phyloP scores from a whole-genome alignment of 108 stramenopile species.

The Skeletonema potamos region DNA sequence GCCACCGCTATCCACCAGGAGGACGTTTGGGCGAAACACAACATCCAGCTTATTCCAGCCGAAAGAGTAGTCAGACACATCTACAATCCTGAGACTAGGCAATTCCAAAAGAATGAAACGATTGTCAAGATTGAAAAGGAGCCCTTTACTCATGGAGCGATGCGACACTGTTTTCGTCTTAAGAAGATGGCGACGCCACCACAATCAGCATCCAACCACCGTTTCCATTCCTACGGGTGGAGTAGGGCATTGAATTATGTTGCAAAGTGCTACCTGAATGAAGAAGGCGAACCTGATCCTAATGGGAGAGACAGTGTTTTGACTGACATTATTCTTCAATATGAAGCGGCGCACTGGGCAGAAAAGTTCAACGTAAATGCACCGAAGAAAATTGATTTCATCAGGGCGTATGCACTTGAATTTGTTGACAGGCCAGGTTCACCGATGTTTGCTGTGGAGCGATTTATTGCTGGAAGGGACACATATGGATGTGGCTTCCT shows the following conservation, averaged over 20 bases:
- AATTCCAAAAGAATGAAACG: constrained; percentile 60
- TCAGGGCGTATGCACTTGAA: constrained; percentile 79
- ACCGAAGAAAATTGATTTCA: constrained; percentile 73
- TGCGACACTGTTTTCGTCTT: constrained; percentile 81
- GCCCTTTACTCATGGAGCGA: constrained; percentile 80
- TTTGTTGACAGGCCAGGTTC: constrained; percentile 62
- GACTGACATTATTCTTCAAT: constrained; percentile 78
- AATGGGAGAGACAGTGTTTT: constrained; percentile 60
- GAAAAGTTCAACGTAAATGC: constrained; percentile 68
- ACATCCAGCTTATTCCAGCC: constrained; percentile 66
- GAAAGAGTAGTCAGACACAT: constrained; percentile 73
- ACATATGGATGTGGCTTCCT: constrained; percentile 71
- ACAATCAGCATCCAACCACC: constrained; percentile 63
- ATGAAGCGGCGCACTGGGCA: constrained; percentile 79
- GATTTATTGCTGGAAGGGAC: constrained; percentile 77
- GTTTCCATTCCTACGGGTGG: constrained; percentile 80
- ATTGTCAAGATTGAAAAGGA: constrained; percentile 73
- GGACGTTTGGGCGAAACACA: constrained; percentile 71
- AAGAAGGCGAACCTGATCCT: constrained; percentile 50
- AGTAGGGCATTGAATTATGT: constrained; percentile 71
- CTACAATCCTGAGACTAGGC: constrained; percentile 59
- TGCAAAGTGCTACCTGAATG: constrained; percentile 63
- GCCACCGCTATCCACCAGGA: constrained; percentile 51
- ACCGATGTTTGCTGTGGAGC: constrained; percentile 81
- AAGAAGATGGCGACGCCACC: constrained; percentile 78